Percentiles rank a stretch among this genome's conserved stretches.
Evolutionary conservation across 768 basidiomycete species (phyloP).

Genomic region (Scleroderma bovista): DNA sequence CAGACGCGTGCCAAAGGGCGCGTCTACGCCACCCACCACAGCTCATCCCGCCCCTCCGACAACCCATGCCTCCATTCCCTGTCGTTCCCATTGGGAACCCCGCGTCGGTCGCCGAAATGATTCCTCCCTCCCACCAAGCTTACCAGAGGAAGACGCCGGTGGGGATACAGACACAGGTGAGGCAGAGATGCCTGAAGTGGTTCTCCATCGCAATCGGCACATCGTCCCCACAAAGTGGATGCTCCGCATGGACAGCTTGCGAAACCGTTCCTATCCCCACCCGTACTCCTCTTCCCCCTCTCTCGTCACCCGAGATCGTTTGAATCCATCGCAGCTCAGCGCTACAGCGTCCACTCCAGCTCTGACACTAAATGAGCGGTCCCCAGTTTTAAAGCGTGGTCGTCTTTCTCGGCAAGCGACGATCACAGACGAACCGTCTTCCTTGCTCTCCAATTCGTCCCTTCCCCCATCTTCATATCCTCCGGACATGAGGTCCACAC

Average conservation of each 20-base stretch:
- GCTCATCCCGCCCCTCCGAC: constrained; percentile 6
- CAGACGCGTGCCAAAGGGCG: constrained; percentile 60
- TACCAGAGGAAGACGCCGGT: constrained; percentile 25
- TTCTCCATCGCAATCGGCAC: constrained; percentile 88
- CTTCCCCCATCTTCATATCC: constrained; percentile 25
- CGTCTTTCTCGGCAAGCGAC: constrained; percentile 39
- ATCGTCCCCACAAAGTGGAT: constrained; percentile 96
- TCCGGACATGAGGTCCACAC: constrained; percentile 18
- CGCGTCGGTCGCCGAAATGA: constrained; percentile 3
- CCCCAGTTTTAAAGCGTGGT: constrained; percentile 28
- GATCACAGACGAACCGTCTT: constrained; percentile 41
- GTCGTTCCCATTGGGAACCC: constrained; percentile 23
- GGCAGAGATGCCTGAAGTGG: constrained; percentile 91
- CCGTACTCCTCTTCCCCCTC: constrained; percentile 26
- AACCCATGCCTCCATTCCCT: constrained; percentile 16
- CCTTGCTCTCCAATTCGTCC: constrained; percentile 39
- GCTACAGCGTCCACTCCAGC: constrained; percentile 69
- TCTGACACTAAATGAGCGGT: constrained; percentile 35
- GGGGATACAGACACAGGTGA: constrained; percentile 51
- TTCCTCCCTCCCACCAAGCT: background rate
- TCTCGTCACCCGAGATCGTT: constrained; percentile 28
- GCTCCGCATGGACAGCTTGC: constrained; percentile 45
- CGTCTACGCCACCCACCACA: constrained; percentile 20
- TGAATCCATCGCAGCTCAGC: constrained; percentile 39
- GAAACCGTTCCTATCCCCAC: constrained; percentile 47